Conservation (phyloP, 331 rosid species). For the Acacia concinna region DNA sequence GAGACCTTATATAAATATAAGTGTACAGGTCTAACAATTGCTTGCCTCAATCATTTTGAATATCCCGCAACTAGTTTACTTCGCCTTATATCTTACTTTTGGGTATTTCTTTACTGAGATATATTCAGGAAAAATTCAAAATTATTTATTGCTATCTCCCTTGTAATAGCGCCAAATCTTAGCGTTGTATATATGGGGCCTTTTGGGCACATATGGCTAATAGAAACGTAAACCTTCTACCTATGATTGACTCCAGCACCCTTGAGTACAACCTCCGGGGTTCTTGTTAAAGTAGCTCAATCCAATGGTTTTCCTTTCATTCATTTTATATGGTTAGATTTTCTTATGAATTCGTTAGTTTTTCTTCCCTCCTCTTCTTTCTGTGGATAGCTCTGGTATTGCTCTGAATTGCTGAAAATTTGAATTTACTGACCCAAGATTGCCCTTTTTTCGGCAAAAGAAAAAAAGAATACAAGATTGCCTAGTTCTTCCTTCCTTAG, state of each 20-base stretch:
- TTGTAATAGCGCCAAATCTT: conserved; percentile 29
- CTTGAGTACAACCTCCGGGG: conserved; percentile 37
- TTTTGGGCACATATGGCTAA: conserved; percentile 45
- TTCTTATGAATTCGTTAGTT: background rate
- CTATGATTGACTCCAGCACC: conserved; percentile 27
- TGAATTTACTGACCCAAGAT: background rate
- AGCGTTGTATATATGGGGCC: conserved; percentile 53
- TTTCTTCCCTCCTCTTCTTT: background rate
- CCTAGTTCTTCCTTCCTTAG: background rate
- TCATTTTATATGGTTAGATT: background rate
- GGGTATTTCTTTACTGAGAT: conserved; percentile 25
- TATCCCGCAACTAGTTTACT: conserved; percentile 23
- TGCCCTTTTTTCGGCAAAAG: background rate
- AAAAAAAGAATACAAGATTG: background rate
- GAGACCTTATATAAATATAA: conserved; percentile 43
- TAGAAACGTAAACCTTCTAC: conserved; percentile 48
- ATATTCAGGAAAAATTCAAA: conserved; percentile 25
- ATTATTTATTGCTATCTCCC: conserved; percentile 21
- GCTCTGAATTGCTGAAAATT: background rate
- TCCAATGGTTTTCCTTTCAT: background rate
- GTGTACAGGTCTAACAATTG: conserved; percentile 73
- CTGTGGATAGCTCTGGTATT: background rate
- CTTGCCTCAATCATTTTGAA: conserved; percentile 46
- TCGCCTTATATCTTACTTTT: conserved; percentile 28
- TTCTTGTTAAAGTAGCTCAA: conserved; percentile 11